Evolutionary conservation across 768 basidiomycete species (phyloP), one percentile per base, ranked within the genome.

Genomic region (Dioszegia crocea): DNA sequence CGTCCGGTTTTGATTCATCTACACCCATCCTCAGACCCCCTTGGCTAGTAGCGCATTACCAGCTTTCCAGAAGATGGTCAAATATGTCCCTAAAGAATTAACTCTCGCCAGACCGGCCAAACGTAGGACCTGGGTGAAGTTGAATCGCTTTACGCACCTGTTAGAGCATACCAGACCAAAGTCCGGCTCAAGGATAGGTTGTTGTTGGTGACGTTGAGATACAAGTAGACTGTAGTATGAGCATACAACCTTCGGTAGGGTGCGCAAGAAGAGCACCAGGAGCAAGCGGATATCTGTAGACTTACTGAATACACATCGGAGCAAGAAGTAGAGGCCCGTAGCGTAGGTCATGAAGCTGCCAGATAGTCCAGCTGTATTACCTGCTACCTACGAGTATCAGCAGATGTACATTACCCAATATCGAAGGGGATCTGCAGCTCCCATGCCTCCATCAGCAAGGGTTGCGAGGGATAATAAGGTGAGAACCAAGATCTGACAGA

Each of bases 301-400:
- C 68, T 52, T 41, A 73, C 68, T 62, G 60, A 64, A 68, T 0
- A 51, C 27, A 50, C 61, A 66, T 43, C 67, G 39, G 1, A 65
- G 17, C 4, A 65, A 11, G 50, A 73, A 65, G 55, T 68, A 73
- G 1, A 30, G 38, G 26, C 49, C 47, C 0, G 64, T 59, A 50
- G 68, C 56, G 12, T 17, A 56, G 51, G 61, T 73, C 68, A 73
- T 69, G 41, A 40, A 73, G 4, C 41, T 17, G 0, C 61, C 23
- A 9, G 56, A 49, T 26, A 73, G 46, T 17, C 68, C 71, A 12
- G 63, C 59, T 0, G 51, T 52, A 46, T 73, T 73, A 12, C 71
- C 71, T 2, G 71, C 71, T 46, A 73, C 51, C 69, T 71, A 11
- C 2, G 14, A 23, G 10, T 23, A 52, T 52, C 51, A 52, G 51